Base-by-base conservation (phyloP, 106 monocot genomes). In the Vanilla planifolia region DNA sequence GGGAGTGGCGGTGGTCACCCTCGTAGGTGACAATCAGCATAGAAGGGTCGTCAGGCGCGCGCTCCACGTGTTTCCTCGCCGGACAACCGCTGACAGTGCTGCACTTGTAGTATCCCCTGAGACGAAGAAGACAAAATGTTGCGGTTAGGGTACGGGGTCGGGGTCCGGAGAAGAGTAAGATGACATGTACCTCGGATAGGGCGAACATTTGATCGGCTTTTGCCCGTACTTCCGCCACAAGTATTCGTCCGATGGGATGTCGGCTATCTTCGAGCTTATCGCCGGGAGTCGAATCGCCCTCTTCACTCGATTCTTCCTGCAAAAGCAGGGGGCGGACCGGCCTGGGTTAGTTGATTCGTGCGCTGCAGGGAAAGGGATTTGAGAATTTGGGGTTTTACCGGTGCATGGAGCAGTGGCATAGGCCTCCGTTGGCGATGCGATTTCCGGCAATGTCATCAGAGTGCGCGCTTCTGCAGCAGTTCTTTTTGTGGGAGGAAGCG, bases 151-250 rank as follows among this genome's bases (percentile, higher is more conserved):
- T 25, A 25, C 50, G 10, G 25, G 9, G 17, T 39, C 13, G 17
- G 10, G 17, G 26, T 13, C 25, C 0, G 22, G 55, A 3, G 1
- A 4, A 10, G 27, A 26, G 29, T 0, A 5, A 28, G 30, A 30
- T 4, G n/a, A 1, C 4, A 14, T 14, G 30, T 32, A 93, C 94
- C 94, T 33, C 2, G 94, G 94, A 48, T 86, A 86, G 2, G 94
- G 89, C 16, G 89, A 89, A 0, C 83, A 83, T 48, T 89, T 89
- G 77, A 89, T 89, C 37, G 83, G 83, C 59, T 89, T 89, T 59
- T 89, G 89, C 4, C 89, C 89, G 77, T 89, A 89, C 61, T 89
- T 89, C 13, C 89, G 67, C 89, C 89, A 89, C 8, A 83, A 88
- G 70, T 59, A 77, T 55, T 88, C 88, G 67, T 88, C 88, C 23